These are phyloP conservation scores for Leishmania martiniquensis DNA, from an alignment of 208 protist genomes.

Conservation along the genomic window DNA sequence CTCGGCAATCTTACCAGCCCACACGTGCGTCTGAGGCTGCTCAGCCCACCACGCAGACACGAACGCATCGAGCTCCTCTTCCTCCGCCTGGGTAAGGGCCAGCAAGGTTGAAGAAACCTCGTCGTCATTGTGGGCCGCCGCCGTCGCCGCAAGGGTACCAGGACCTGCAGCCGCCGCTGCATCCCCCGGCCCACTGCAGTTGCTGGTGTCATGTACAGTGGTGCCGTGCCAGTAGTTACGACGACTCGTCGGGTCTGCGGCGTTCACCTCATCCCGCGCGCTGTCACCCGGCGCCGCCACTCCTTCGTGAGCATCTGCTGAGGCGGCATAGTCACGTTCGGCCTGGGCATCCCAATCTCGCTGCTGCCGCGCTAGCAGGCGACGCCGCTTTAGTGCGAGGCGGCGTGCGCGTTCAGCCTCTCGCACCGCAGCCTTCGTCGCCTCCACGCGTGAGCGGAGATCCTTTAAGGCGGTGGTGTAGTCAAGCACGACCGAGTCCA, in stretches of 20 bases:
- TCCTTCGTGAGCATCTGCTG: slow-evolving; percentile 5
- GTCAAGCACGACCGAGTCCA: slow-evolving; percentile 45
- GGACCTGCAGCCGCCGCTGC: not conserved
- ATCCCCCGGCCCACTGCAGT: not conserved
- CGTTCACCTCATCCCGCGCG: slow-evolving; percentile 18
- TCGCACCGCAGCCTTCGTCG: slow-evolving; percentile 32
- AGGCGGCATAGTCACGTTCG: not conserved
- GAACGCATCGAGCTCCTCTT: slow-evolving; percentile 57
- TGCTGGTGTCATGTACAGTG: not conserved
- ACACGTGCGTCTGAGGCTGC: slow-evolving; percentile 44
- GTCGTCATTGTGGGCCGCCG: slow-evolving; percentile 5
- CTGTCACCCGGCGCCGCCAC: slow-evolving; percentile 7
- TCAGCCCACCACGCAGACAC: slow-evolving; percentile 63
- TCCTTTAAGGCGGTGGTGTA: slow-evolving; percentile 56
- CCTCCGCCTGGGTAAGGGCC: slow-evolving; percentile 60
- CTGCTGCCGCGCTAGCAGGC: slow-evolving; percentile 42
- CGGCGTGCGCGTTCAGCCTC: slow-evolving; percentile 49
- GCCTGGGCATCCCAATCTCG: slow-evolving; percentile 26
- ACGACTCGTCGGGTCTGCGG: not conserved
- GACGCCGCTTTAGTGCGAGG: slow-evolving; percentile 58
- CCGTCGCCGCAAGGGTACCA: not conserved
- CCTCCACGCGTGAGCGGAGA: slow-evolving; percentile 33
- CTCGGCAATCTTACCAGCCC: slow-evolving; percentile 57
- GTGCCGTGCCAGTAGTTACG: not conserved
- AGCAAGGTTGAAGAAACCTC: slow-evolving; percentile 30